phyloP scores from a whole-genome alignment of 2,329 filamentous ascomycete species.

The Clarireedia hainanense region DNA sequence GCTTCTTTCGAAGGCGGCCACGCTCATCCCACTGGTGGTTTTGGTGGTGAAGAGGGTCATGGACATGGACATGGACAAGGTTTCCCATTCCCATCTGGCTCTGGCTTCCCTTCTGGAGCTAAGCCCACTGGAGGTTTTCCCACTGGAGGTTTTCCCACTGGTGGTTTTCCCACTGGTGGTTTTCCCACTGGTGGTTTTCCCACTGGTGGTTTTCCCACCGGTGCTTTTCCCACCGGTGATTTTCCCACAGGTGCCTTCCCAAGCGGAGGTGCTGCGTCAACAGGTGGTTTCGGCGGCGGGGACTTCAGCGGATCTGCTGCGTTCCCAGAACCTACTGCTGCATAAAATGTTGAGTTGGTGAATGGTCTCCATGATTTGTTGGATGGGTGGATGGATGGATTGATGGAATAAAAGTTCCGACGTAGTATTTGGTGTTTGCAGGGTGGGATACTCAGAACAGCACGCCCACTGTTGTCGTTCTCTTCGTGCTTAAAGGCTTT shows the following conservation, averaged over 20 bases:
- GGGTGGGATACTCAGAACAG: background rate
- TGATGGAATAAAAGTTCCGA: background rate
- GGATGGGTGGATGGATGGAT: background rate
- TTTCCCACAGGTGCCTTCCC: background rate
- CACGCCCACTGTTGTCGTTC: background rate
- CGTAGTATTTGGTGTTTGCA: too few relatives aligned
- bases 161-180: too few relatives aligned
- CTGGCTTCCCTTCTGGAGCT: background rate
- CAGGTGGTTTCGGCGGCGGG: background rate
- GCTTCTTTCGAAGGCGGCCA: background rate
- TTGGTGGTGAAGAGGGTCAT: background rate
- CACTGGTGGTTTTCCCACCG: too few relatives aligned
- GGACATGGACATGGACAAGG: background rate
- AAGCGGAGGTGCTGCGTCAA: background rate
- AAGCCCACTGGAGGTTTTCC: background rate
- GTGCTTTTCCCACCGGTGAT: too few relatives aligned
- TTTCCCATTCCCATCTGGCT: background rate
- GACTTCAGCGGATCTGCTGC: background rate
- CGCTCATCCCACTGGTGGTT: background rate
- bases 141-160: background rate
- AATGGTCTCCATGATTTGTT: background rate
- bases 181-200: too few relatives aligned
- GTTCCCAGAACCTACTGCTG: background rate
- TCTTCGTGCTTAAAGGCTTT: conserved; percentile 1
- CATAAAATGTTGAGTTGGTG: background rate